Evolutionary conservation across 495 filamentous ascomycete genomes (phyloP), one percentile per base, ranked within the genome.

Genomic region (Xylaria grammica): DNA sequence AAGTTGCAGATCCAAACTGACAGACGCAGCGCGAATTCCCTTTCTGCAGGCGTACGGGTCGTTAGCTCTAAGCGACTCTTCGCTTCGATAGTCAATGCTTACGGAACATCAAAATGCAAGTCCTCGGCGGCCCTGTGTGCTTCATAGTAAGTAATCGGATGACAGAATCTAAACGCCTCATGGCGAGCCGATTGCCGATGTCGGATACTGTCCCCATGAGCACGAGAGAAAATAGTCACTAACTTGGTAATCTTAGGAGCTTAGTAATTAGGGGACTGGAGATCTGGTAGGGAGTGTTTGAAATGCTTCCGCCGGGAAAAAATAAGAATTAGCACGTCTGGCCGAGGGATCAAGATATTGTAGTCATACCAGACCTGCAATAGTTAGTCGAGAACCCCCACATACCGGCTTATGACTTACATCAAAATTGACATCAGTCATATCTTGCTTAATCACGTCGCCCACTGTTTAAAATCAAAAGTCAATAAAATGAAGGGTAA

Each of bases 211-310:
- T n/a, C 30, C 20, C 9, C 17, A 32, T 30, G 8, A 22, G 6
- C 13, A 38, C 36, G 44, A 0, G 44, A 19, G 4, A 54, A 36
- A 62, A 34, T 26, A 24, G 7, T 9, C n/a, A 50, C 61, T 64
- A 40, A 53, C 87, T 87, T 38, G 78, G 78, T 52, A 90, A 85
- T 26, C 90, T 83, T 29, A 98, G 86, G 52, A 97, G 89, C 75
- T 97, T 97, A 84, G 97, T 92, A 54, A 93, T 91, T 17, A 98
- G 84, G 13, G 94, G 94, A 51, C 88, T 91, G 8, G 91, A 96
- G 64, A 98, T 98, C 81, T 96, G 75, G 77, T 98, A 98, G 1
- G 94, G 94, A 11, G 95, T 97, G 73, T 97, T 97, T 71, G 86
- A 90, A 61, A 98, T 97, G 77, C 34, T 36, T 36, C 34, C 34